Evolutionary conservation across 495 filamentous ascomycete species (phyloP).

Genomic region (Cudoniella acicularis): DNA sequence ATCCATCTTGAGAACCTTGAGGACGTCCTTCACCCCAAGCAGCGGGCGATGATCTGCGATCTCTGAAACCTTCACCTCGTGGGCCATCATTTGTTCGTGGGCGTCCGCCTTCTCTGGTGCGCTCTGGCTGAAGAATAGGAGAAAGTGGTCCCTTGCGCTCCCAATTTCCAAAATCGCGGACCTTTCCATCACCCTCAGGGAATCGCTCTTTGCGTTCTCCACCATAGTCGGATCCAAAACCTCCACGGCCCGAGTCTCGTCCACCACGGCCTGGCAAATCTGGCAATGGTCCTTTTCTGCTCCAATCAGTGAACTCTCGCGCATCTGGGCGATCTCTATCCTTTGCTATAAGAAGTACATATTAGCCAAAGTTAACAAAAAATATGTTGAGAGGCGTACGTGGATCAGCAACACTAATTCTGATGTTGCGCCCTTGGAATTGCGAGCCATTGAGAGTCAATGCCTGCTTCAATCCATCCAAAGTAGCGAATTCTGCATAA

Average conservation of each 20-base stretch:
- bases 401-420: slow-evolving; percentile 82
- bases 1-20: slow-evolving; percentile 58
- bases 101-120: slow-evolving; percentile 62
- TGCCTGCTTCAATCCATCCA: slow-evolving; percentile 89
- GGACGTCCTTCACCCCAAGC: slow-evolving; percentile 76
- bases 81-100: slow-evolving; percentile 62
- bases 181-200: slow-evolving; percentile 68
- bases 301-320: slow-evolving; percentile 76
- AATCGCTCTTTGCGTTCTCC: slow-evolving; percentile 44
- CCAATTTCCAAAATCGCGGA: slow-evolving; percentile 89
- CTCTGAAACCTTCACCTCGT: slow-evolving; percentile 39
- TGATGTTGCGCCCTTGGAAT: slow-evolving; percentile 82
- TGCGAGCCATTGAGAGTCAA: slow-evolving; percentile 72
- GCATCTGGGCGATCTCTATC: slow-evolving; percentile 50
- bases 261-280: slow-evolving; percentile 55
- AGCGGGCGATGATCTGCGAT: slow-evolving; percentile 67
- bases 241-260: slow-evolving; percentile 43
- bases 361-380: slow-evolving; percentile 28
- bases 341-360: slow-evolving; percentile 23
- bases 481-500: slow-evolving; percentile 87
- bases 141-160: slow-evolving; percentile 91
- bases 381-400: slow-evolving; percentile 56
- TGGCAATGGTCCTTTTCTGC: slow-evolving; percentile 83
- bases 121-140: slow-evolving; percentile 55
- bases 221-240: slow-evolving; percentile 36